Percentiles rank a stretch among this genome's conserved stretches.
Conservation (phyloP, 2,329 filamentous ascomycete genomes). For the Fusarium nodosum region DNA sequence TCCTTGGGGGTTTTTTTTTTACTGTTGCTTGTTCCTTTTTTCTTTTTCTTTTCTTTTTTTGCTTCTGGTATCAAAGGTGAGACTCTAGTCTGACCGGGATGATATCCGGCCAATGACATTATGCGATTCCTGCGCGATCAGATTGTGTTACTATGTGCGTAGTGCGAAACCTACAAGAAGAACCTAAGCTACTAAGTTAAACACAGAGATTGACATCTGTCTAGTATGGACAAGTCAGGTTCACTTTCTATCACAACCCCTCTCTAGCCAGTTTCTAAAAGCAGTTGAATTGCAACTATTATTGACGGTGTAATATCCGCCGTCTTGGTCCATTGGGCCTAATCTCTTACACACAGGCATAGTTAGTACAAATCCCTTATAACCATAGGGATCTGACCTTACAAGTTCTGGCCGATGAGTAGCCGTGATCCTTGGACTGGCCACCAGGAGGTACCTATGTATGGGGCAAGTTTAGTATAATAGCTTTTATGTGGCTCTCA, state of each 20-base stretch:
- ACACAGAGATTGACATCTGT: neutral
- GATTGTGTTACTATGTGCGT: neutral
- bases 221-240: neutral
- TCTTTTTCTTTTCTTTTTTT: slow-evolving; percentile 6
- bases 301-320: neutral
- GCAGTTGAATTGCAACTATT: neutral
- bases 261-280: neutral
- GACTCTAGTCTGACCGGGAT: slow-evolving; percentile 1
- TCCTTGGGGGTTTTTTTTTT: neutral
- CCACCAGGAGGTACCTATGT: neutral
- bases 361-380: neutral
- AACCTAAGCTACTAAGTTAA: neutral
- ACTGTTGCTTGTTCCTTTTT: neutral
- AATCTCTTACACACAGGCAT: neutral
- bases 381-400: neutral
- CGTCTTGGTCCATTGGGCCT: neutral
- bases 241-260: neutral
- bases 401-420: neutral
- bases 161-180: slow-evolving; percentile 4
- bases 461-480: neutral
- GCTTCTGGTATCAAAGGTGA: neutral
- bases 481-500: neutral
- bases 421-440: neutral
- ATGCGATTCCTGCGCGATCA: neutral
- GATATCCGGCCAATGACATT: neutral